phyloP scores from a whole-genome alignment of 2,329 filamentous ascomycete species.

The Phoma sp. region DNA sequence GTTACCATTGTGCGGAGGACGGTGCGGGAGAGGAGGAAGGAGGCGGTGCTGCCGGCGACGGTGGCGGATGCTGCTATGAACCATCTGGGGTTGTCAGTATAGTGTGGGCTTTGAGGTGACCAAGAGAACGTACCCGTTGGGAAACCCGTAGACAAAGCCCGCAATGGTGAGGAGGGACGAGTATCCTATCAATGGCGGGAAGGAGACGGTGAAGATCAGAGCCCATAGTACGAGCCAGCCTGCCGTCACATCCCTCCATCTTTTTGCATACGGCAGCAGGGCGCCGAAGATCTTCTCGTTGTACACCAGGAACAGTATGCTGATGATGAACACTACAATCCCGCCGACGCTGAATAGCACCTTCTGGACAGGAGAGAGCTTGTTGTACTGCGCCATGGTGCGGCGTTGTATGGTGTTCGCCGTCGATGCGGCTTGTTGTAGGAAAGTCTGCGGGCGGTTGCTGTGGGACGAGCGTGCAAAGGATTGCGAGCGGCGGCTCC shows the following conservation, averaged over 20 bases:
- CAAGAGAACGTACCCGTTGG: conserved; percentile 67
- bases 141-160: conserved; percentile 76
- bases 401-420: conserved; percentile 56
- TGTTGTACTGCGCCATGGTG: conserved; percentile 60
- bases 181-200: conserved; percentile 89
- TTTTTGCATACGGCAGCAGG: conserved; percentile 74
- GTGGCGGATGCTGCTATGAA: conserved; percentile 81
- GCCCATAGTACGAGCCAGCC: conserved; percentile 80
- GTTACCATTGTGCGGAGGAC: conserved; percentile 81
- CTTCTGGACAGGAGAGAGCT: conserved; percentile 68
- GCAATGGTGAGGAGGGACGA: conserved; percentile 75
- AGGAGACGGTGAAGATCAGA: conserved; percentile 77
- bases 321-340: conserved; percentile 61
- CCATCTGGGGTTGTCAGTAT: conserved; percentile 66
- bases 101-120: too few species aligned
- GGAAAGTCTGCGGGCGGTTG: conserved; percentile 36
- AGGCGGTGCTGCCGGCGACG: conserved; percentile 76
- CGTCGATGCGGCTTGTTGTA: conserved; percentile 53
- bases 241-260: conserved; percentile 75
- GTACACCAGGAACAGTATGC: conserved; percentile 77
- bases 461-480: conserved; percentile 50
- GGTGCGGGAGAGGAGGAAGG: conserved; percentile 82
- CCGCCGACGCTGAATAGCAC: conserved; percentile 62
- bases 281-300: conserved; percentile 80
- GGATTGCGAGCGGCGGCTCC: conserved; percentile 56